These are phyloP conservation scores for Prunus campanulata DNA, from an alignment of 306 rosid species.

Conservation along the genomic window DNA sequence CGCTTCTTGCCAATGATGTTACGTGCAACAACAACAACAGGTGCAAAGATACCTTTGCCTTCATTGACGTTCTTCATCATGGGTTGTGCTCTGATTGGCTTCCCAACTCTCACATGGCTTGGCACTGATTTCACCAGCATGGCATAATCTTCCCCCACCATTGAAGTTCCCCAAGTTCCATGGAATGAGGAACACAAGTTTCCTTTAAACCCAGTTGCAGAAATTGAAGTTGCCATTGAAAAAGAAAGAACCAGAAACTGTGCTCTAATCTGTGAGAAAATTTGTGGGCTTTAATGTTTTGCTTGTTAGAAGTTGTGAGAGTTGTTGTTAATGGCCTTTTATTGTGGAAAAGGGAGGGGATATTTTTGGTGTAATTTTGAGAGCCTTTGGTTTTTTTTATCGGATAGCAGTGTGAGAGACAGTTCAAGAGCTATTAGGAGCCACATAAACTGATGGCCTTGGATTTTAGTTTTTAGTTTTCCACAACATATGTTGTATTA, in stretches of 20 bases:
- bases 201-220: constrained; percentile 30
- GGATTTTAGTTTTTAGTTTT: constrained; percentile 30
- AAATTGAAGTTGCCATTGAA: constrained; percentile 67
- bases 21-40: constrained; percentile 66
- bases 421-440: background rate
- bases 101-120: constrained; percentile 54
- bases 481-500: constrained; percentile 24
- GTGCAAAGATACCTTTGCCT: constrained; percentile 95
- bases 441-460: constrained; percentile 53
- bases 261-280: background rate
- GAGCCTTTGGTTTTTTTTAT: constrained; percentile 62
- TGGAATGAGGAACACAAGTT: constrained; percentile 57
- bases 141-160: constrained; percentile 66
- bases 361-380: constrained; percentile 52
- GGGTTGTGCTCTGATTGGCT: constrained; percentile 56
- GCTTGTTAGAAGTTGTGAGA: constrained; percentile 9
- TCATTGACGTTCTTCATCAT: constrained; percentile 96
- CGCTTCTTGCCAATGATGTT: constrained; percentile 83
- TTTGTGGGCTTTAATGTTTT: background rate
- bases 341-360: constrained; percentile 39
- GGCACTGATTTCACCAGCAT: constrained; percentile 47
- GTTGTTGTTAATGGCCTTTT: constrained; percentile 35
- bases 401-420: constrained; percentile 28
- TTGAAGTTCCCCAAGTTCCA: constrained; percentile 76
- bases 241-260: background rate